Conservation (phyloP, 176 grass and related monocot species). For the Phragmites australis region DNA sequence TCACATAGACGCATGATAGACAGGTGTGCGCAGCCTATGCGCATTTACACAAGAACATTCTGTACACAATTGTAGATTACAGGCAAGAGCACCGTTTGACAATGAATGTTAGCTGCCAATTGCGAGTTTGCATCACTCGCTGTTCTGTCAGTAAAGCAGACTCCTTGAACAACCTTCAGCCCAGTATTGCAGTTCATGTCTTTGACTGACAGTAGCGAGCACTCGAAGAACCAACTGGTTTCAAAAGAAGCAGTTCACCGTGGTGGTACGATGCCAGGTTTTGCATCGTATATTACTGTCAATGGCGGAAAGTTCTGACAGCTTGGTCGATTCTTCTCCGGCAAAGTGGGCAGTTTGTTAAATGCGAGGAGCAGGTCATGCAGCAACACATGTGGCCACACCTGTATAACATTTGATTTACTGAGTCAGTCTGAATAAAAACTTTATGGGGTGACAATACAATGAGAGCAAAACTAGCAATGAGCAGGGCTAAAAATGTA, state of each 20-base stretch:
- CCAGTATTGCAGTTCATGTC: conserved; percentile 13
- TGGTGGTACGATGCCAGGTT: not conserved
- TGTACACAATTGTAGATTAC: conserved; percentile 38
- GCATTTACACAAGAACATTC: conserved; percentile 30
- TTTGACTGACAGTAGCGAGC: not conserved
- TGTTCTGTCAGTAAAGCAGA: not conserved
- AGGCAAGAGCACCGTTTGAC: conserved; percentile 9
- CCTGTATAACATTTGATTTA: conserved; percentile 46
- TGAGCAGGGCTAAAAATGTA: not conserved
- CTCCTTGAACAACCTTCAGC: not conserved
- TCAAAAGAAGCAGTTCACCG: not conserved
- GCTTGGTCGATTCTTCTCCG: conserved; percentile 87
- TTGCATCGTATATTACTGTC: conserved; percentile 9
- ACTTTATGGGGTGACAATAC: not conserved
- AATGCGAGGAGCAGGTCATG: conserved; percentile 72
- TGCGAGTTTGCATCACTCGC: not conserved
- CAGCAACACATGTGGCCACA: conserved; percentile 99
- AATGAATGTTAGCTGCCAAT: not conserved
- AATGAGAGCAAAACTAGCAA: not conserved
- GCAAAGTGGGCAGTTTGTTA: conserved; percentile 85
- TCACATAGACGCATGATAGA: no score
- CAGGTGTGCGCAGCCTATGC: conserved; percentile 21
- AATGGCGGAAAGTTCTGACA: conserved; percentile 86
- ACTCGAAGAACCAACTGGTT: conserved; percentile 4
- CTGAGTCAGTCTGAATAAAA: not conserved